Evolutionary conservation across 441 rosid species (phyloP).

Genomic region (Daphne laureola): DNA sequence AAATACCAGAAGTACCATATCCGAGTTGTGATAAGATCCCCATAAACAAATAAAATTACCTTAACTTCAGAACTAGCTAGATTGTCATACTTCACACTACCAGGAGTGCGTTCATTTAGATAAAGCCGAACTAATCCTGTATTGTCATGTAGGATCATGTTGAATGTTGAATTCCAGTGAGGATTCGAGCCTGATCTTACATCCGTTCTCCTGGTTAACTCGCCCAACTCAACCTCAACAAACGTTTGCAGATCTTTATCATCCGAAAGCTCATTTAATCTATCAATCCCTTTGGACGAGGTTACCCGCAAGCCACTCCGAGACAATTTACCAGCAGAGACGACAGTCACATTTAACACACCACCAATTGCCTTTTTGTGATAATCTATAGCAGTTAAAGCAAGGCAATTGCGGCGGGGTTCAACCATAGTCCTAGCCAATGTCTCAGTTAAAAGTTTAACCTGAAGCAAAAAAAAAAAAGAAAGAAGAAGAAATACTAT

Average conservation of each 20-base stretch:
- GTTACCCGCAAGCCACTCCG: slow-evolving; percentile 44
- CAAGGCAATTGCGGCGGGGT: slow-evolving; percentile 65
- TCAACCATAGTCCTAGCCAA: slow-evolving; percentile 83
- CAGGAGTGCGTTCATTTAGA: slow-evolving; percentile 54
- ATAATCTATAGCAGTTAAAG: slow-evolving; percentile 62
- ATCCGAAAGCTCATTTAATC: slow-evolving; percentile 26
- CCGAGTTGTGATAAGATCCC: no score
- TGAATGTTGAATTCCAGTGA: slow-evolving; percentile 61
- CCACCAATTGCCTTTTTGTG: slow-evolving; percentile 77
- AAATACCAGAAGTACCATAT: no score
- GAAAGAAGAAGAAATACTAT: no score
- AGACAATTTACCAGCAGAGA: slow-evolving; percentile 57
- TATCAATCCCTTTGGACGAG: slow-evolving; percentile 37
- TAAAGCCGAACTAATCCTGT: slow-evolving; percentile 57
- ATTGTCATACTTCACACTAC: slow-evolving; percentile 54
- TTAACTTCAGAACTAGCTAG: slow-evolving; percentile 75
- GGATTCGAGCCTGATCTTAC: slow-evolving; percentile 55
- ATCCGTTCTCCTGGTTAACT: slow-evolving; percentile 61
- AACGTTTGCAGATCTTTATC: slow-evolving; percentile 58
- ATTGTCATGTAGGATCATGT: slow-evolving; percentile 73
- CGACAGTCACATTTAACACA: slow-evolving; percentile 50
- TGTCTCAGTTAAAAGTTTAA: slow-evolving; percentile 63
- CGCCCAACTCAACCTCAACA: slow-evolving; percentile 79
- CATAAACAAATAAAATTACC: slow-evolving; percentile 29
- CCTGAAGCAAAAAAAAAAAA: slow-evolving; percentile 34